Evolutionary conservation across 768 basidiomycete genomes (phyloP).

Genomic region (Suillus sp.): DNA sequence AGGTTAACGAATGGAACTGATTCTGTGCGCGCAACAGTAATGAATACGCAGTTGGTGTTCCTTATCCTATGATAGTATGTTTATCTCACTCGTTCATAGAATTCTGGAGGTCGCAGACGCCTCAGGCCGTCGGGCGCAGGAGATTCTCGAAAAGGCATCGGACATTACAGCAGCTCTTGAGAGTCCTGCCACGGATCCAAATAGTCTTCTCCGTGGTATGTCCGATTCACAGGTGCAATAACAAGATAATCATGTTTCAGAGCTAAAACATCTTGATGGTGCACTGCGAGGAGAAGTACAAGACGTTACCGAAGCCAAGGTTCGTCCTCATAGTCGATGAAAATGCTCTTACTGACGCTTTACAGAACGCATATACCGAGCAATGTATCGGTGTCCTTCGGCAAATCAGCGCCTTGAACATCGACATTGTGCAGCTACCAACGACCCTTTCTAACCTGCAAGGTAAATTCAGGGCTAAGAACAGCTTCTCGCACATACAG

Average conservation of each 20-base stretch:
- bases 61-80: background rate
- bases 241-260: constrained; percentile 37
- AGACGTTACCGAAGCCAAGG: constrained; percentile 57
- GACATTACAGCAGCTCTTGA: constrained; percentile 54
- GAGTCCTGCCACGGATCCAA: constrained; percentile 53
- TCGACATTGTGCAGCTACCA: constrained; percentile 76
- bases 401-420: constrained; percentile 79
- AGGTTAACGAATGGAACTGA: constrained; percentile 62
- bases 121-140: constrained; percentile 58
- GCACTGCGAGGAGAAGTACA: constrained; percentile 62
- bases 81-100: constrained; percentile 36
- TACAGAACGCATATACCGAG: constrained; percentile 71
- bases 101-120: constrained; percentile 61
- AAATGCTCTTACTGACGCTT: constrained; percentile 26
- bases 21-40: constrained; percentile 52
- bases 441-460: constrained; percentile 65
- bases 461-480: constrained; percentile 70
- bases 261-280: constrained; percentile 65
- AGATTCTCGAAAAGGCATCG: constrained; percentile 56
- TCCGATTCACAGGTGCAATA: background rate
- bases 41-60: constrained; percentile 27
- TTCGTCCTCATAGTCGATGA: constrained; percentile 24
- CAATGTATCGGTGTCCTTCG: constrained; percentile 68
- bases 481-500: constrained; percentile 88
- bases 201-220: constrained; percentile 55